Percentiles rank a stretch among this genome's conserved stretches.
Conservation (phyloP, 2,329 filamentous ascomycete species). For the Aspergillus oerlinghausenensis region DNA sequence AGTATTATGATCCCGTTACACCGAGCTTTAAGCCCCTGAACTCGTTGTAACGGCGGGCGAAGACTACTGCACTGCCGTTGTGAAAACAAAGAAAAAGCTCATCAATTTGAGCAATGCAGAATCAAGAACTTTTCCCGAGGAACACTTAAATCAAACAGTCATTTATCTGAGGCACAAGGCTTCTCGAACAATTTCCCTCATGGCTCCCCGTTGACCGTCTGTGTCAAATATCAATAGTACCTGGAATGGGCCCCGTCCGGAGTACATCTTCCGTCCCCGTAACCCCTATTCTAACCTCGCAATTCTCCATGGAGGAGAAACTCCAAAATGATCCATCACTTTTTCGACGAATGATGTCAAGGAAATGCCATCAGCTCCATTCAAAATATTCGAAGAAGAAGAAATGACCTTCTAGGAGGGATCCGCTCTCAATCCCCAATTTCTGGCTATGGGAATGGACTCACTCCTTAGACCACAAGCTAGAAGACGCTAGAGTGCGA, state of each 20-base stretch:
- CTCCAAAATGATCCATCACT: background rate
- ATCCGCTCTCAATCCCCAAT: slow-evolving; percentile 10
- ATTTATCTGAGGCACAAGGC: background rate
- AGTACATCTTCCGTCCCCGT: background rate
- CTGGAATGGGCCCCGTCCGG: background rate
- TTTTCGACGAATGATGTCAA: slow-evolving; percentile 7
- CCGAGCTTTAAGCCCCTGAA: background rate
- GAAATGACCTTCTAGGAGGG: background rate
- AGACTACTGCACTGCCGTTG: background rate
- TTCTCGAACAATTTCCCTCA: background rate
- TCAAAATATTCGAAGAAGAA: background rate
- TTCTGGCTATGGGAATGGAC: slow-evolving; percentile 8
- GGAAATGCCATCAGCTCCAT: background rate
- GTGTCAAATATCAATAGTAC: background rate
- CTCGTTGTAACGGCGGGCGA: background rate
- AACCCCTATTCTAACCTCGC: background rate
- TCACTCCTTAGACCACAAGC: slow-evolving; percentile 15
- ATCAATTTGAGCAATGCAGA: background rate
- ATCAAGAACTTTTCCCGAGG: background rate
- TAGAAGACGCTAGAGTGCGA: slow-evolving; percentile 31
- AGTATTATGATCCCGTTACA: background rate
- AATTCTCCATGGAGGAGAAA: background rate
- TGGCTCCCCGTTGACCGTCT: background rate
- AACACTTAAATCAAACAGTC: background rate
- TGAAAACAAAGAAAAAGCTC: background rate